Base-by-base conservation (phyloP, 179 eudicot genomes). In the Camellia oleifera region DNA sequence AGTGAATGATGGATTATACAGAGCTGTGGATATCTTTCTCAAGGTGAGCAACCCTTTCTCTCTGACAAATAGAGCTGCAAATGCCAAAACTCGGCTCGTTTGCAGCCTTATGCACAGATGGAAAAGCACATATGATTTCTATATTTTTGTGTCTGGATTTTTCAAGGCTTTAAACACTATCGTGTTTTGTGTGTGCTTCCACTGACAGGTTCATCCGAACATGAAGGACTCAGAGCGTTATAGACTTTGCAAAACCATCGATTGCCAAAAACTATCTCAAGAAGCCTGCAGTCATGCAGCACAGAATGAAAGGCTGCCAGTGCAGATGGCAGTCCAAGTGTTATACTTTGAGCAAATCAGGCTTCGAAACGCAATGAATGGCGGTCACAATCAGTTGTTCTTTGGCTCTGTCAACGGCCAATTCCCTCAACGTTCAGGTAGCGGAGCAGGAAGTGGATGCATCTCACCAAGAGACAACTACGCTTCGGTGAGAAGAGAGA, bases 281-380 rank as follows among this genome's bases (percentile, higher is more conserved):
- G 99, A 96, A 86, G 99, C 96, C 48, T 94, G 99, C 80, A 92
- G 97, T 88, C 99, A 95, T 32, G 99, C 99, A 68, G 99, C 99
- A 17, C 99, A 96, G 32, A 96, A 94, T 17, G 99, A 96, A 73
- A 83, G 99, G 12, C 81, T 94, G 0, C 99, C 98, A 0, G 98
- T 94, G 46, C 99, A 96, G 61, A 96, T 96, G 96, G 97, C 99
- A 0, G 98, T 96, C 52, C 99, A 96, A 79, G 99, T 96, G 6
- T 90, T 95, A 12, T 95, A 95, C 89, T 95, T 93, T 17, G 99
- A 95, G 80, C 99, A 95, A 78, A 95, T 92, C 77, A 86, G 99
- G 84, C 89, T 95, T 10, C 77, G 98, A 45, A 95, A 94, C 6
- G 99, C 98, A 53, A 94, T 95, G 98, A 94, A 89, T 15, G 97